Evolutionary conservation across 768 basidiomycete species (phyloP).

Genomic region (Zangia roseola): DNA sequence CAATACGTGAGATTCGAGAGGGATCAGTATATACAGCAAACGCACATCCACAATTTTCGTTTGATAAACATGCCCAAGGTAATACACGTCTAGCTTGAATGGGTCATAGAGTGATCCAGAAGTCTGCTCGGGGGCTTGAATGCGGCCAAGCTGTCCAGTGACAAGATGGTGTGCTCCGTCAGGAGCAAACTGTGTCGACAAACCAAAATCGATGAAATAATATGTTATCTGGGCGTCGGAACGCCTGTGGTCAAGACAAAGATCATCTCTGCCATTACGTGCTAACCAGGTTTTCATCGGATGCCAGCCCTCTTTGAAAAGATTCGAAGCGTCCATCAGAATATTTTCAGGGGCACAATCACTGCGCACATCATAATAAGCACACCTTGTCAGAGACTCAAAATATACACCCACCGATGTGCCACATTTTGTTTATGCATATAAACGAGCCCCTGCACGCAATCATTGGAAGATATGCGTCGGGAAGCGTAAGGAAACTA

Average conservation of each 20-base stretch:
- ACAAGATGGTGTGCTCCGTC: background rate
- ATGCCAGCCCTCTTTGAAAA: constrained; percentile 32
- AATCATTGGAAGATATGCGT: too few species aligned
- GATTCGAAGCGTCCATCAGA: constrained; percentile 25
- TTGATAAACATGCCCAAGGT: constrained; percentile 24
- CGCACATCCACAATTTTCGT: constrained; percentile 16
- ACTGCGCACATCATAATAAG: constrained; percentile 7
- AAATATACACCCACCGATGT: constrained; percentile 30
- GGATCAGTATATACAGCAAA: background rate
- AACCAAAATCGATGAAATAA: constrained; percentile 37
- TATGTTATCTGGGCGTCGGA: constrained; percentile 33
- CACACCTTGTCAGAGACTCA: too few species aligned
- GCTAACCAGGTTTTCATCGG: constrained; percentile 7
- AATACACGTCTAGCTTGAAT: constrained; percentile 31
- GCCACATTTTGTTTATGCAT: constrained; percentile 36
- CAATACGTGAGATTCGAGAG: too few species aligned
- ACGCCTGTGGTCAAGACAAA: constrained; percentile 20
- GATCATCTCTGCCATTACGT: constrained; percentile 12
- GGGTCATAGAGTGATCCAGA: constrained; percentile 23
- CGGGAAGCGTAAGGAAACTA: too few species aligned
- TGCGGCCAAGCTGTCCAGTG: constrained; percentile 8
- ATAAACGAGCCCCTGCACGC: constrained; percentile 31
- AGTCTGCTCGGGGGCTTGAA: constrained; percentile 23
- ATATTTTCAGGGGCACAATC: constrained; percentile 31
- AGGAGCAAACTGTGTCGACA: constrained; percentile 29